A percentile compares a stretch with the other conserved stretches of the same genome.
Conservation (phyloP, 2,329 filamentous ascomycete genomes). For the Aspergillus ochraceus region DNA sequence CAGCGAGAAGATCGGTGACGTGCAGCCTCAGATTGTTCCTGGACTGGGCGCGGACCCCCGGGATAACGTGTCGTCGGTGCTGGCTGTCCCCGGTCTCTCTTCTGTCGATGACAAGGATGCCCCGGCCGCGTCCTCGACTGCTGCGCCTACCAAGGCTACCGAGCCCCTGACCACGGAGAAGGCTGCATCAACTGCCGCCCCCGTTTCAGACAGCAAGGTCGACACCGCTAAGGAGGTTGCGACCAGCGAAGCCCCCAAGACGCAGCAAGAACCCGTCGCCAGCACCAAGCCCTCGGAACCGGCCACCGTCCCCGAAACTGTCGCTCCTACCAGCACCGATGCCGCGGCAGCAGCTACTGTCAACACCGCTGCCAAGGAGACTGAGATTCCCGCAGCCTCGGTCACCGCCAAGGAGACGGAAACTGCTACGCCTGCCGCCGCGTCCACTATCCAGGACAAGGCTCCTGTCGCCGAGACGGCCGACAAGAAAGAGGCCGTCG, state of each 20-base stretch:
- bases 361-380: constrained; percentile 21
- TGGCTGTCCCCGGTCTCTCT: constrained; percentile 16
- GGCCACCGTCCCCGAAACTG: constrained; percentile 2
- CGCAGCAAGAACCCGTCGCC: constrained; percentile 9
- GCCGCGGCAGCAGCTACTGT: constrained; percentile 16
- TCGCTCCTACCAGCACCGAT: constrained; percentile 15
- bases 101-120: constrained; percentile 8
- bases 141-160: background rate
- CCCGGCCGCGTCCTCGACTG: background rate
- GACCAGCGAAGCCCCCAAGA: constrained; percentile 11
- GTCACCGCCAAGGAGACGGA: constrained; percentile 3
- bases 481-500: background rate
- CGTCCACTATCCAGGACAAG: constrained; percentile 2
- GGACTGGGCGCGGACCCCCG: constrained; percentile 20
- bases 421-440: constrained; percentile 9
- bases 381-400: constrained; percentile 8
- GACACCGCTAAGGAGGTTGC: constrained; percentile 7
- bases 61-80: constrained; percentile 11
- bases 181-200: constrained; percentile 11
- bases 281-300: constrained; percentile 17
- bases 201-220: constrained; percentile 15
- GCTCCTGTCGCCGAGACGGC: constrained; percentile 1
- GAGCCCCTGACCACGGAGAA: constrained; percentile 6
- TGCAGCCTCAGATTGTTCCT: constrained; percentile 22
- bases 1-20: constrained; percentile 2